Conservation (phyloP, 2,329 filamentous ascomycete genomes). For the Daldinia eschscholtzii region DNA sequence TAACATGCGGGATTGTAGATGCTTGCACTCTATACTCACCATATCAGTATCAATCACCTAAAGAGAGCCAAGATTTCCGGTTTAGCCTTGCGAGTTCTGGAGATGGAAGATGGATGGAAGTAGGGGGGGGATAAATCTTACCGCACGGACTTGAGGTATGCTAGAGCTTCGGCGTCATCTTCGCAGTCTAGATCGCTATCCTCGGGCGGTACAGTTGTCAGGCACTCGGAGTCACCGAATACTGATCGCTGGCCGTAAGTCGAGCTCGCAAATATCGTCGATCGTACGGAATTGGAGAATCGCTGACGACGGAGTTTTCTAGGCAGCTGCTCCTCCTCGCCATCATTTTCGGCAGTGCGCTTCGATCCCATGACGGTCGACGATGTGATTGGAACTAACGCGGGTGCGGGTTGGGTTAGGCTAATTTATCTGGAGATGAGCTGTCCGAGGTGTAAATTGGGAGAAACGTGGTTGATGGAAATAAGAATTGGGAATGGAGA, state of each 20-base stretch:
- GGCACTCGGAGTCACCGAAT: slow-evolving; percentile 66
- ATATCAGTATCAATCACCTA: slow-evolving; percentile 60
- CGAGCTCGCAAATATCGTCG: slow-evolving; percentile 56
- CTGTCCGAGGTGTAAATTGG: neutral
- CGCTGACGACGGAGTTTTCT: slow-evolving; percentile 44
- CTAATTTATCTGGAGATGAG: neutral
- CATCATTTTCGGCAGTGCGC: slow-evolving; percentile 45
- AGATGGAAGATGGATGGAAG: neutral
- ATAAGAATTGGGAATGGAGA: neutral
- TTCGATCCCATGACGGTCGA: slow-evolving; percentile 41
- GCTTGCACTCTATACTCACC: slow-evolving; percentile 78
- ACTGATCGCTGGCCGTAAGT: slow-evolving; percentile 70
- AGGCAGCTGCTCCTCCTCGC: slow-evolving; percentile 31
- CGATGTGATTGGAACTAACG: neutral
- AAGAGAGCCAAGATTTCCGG: slow-evolving; percentile 32
- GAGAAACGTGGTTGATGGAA: neutral
- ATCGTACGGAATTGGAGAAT: slow-evolving; percentile 27
- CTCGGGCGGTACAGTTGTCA: slow-evolving; percentile 52
- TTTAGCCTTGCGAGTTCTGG: slow-evolving; percentile 44
- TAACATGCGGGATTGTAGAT: slow-evolving; percentile 76
- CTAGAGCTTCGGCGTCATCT: slow-evolving; percentile 67
- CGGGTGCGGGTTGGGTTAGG: neutral
- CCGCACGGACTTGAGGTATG: slow-evolving; percentile 72
- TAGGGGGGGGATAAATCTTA: slow-evolving; percentile 54
- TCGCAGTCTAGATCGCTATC: slow-evolving; percentile 67